A percentile compares a stretch with the other conserved stretches of the same genome.
These are phyloP conservation scores for Fomitopsis palustris DNA, from an alignment of 1,284 basidiomycete species.

Conservation along the genomic window DNA sequence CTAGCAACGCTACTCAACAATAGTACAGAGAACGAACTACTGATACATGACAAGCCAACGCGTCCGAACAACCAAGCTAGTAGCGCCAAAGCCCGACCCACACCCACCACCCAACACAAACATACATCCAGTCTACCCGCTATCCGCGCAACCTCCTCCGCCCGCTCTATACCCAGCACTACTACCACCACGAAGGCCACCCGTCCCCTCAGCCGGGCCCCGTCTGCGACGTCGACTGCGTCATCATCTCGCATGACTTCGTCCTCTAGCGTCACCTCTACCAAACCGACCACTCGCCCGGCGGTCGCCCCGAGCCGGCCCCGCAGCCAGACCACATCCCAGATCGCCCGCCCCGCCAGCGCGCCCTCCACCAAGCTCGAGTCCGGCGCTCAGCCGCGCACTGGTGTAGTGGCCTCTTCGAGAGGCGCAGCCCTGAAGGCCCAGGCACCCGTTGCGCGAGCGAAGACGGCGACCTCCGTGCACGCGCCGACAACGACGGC, in stretches of 20 bases:
- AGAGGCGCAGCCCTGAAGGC: not conserved
- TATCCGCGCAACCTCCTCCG: not conserved
- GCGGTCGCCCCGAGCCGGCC: not conserved
- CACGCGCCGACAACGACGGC: not conserved
- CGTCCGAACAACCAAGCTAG: slow-evolving; percentile 9
- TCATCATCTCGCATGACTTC: not conserved
- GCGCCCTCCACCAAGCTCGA: not conserved
- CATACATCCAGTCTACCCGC: not conserved
- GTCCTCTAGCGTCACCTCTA: not conserved
- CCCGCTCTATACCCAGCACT: not conserved
- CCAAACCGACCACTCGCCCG: slow-evolving; percentile 1
- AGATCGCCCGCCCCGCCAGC: not conserved
- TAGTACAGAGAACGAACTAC: not conserved
- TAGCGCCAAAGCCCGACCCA: not conserved
- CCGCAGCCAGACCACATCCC: not conserved
- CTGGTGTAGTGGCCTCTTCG: not conserved
- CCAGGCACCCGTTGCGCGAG: not conserved
- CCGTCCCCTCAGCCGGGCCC: not conserved
- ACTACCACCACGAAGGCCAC: not conserved
- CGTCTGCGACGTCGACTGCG: not conserved
- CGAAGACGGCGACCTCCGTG: not conserved
- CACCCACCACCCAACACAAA: not conserved
- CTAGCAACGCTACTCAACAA: not conserved
- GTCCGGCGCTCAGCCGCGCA: not conserved
- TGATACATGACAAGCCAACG: slow-evolving; percentile 4